Evolutionary conservation across 2,329 filamentous ascomycete genomes (phyloP), one percentile per base, ranked within the genome.

Genomic region (Metarhizium anisopliae): DNA sequence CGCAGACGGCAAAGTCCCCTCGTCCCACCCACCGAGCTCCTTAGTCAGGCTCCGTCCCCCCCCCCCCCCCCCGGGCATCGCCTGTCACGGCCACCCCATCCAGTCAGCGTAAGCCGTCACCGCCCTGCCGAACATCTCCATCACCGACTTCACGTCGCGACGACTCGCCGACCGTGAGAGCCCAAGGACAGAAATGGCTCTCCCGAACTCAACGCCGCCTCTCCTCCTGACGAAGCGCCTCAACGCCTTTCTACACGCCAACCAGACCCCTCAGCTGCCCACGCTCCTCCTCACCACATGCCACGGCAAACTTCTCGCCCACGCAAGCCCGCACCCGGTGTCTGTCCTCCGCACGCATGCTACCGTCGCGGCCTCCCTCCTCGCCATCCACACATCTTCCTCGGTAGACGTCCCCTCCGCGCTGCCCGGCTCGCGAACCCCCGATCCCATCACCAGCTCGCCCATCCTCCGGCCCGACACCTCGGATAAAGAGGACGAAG

Each of bases 201-300:
- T 67, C 57, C 63, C 67, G 20, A 65, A 66, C 52, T 73, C 76
- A 29, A 76, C 78, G 42, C 79, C 80, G 42, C 80, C 81, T 30
- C 75, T 84, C 56, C 76, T 90, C 71, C 76, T 90, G 58, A 84
- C 80, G 40, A 85, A 85, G 67, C 81, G 81, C 59, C 77, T 86
- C 61, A 83, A 82, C 32, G 72, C 77, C 57, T 85, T 86, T 68
- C 79, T 86, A 50, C 74, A 77, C 64, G 71, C 77, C 59, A 81
- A 83, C 67, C 79, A 83, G 60, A 79, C 78, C 7, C 67, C 80
- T 4, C 73, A 78, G 58, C 74, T 86, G 36, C 81, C 81, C 58
- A 83, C 82, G 3, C 77, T 82, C 55, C 77, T 85, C 58, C 74
- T 86, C 49, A 79, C 81, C 50, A 83, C 81, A 2, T 74, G 78